Evolutionary conservation across 345 rosid species (phyloP), one percentile per base, ranked within the genome.

Genomic region (Citrus sinensis): DNA sequence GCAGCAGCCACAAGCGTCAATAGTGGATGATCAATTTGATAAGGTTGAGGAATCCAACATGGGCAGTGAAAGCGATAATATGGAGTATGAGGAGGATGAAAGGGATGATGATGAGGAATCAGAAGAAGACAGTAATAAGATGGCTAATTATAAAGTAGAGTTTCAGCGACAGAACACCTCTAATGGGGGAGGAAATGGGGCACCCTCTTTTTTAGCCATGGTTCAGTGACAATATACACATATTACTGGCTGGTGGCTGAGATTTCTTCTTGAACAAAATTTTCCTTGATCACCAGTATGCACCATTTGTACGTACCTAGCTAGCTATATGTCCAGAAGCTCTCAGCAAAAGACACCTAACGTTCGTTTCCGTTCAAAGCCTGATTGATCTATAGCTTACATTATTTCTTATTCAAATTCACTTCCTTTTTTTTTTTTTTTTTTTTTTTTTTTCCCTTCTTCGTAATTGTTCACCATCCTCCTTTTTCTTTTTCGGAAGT

Each of bases 181-280:
- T 17, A 85, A 87, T 79, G 87, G 90, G 65, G 91, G 90, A 85
- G 92, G 91, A 66, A 87, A 83, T 76, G 92, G 87, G 24, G 83
- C 89, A 54, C 82, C 87, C 75, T 86, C 92, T 19, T 88, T 89
- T 76, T 74, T 91, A 79, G 86, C 92, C 80, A 88, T 89, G 90
- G 91, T 89, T 77, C 87, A 88, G 67, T 69, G 78, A 67, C 27
- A 75, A 6, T 58, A 25, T 25, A 29, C 4, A 13, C 2, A 51
- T 61, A 29, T 35, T 66, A 20, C 13, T 71, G 29, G 13, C 14
- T 71, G 74, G 22, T 14, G 67, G 60, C 56, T 19, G 63, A 68
- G 71, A 51, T 49, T 49, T 9, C 29, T 64, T 59, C 66, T 72
- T 64, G n/a, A n/a, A 54, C 6, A n/a, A 54, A 16, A 6, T 4